phyloP scores from a whole-genome alignment of 2,329 filamentous ascomycete genomes.

The Arthrobotrys musiformis region DNA sequence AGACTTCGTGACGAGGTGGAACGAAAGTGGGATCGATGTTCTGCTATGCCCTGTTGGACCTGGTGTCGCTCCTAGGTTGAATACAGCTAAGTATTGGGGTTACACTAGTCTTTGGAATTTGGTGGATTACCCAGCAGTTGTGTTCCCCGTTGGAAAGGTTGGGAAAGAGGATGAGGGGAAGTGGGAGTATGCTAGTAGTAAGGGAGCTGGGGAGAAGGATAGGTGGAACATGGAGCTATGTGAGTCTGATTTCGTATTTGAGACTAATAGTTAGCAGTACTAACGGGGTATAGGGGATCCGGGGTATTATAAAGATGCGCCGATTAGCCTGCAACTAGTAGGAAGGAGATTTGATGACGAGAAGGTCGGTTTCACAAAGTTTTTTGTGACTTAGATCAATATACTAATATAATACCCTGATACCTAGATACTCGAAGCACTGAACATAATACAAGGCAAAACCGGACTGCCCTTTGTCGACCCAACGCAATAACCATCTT shows the following conservation, averaged over 20 bases:
- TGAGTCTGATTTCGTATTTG: background rate
- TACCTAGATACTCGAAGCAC: constrained; percentile 31
- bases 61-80: constrained; percentile 66
- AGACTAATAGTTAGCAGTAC: background rate
- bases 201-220: constrained; percentile 27
- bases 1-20: constrained; percentile 66
- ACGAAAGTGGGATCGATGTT: constrained; percentile 68
- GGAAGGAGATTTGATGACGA: constrained; percentile 59
- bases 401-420: too few species aligned
- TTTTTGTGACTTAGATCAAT: background rate
- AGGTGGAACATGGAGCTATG: constrained; percentile 34
- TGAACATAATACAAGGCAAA: constrained; percentile 41
- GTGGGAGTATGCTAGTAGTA: constrained; percentile 21
- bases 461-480: constrained; percentile 27
- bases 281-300: constrained; percentile 32
- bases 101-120: constrained; percentile 77
- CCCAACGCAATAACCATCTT: constrained; percentile 16
- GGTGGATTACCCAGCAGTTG: constrained; percentile 72
- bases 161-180: constrained; percentile 64
- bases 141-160: constrained; percentile 70
- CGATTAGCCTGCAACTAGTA: constrained; percentile 64
- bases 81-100: constrained; percentile 70
- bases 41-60: constrained; percentile 72
- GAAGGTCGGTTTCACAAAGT: constrained; percentile 61
- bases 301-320: constrained; percentile 63